phyloP scores from a whole-genome alignment of 2,329 filamentous ascomycete genomes.

The Cytospora schulzeri region DNA sequence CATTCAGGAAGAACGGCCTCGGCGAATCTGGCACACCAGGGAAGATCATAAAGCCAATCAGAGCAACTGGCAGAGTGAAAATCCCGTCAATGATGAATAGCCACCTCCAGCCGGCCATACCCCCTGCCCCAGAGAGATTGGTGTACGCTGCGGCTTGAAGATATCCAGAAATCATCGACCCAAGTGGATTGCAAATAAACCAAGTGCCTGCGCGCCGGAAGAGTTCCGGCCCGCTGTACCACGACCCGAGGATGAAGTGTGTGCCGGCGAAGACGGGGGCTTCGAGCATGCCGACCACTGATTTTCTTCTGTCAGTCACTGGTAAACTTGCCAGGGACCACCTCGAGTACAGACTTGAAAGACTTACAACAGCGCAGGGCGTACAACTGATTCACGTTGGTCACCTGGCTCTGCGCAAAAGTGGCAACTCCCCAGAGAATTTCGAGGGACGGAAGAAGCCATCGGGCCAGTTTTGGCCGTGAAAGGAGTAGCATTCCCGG shows the following conservation, averaged over 20 bases:
- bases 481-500: slow-evolving; percentile 38
- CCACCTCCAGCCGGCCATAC: slow-evolving; percentile 55
- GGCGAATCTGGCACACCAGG: slow-evolving; percentile 45
- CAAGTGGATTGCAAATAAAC: slow-evolving; percentile 36
- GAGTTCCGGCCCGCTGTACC: slow-evolving; percentile 35
- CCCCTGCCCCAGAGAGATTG: slow-evolving; percentile 51
- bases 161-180: slow-evolving; percentile 39
- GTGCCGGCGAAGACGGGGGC: slow-evolving; percentile 38
- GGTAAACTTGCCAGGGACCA: background rate
- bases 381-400: slow-evolving; percentile 37
- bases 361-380: slow-evolving; percentile 33
- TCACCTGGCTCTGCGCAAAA: slow-evolving; percentile 36
- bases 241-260: slow-evolving; percentile 37
- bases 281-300: slow-evolving; percentile 38
- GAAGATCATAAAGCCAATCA: slow-evolving; percentile 52
- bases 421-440: slow-evolving; percentile 38
- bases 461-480: slow-evolving; percentile 36
- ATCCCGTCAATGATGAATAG: slow-evolving; percentile 62
- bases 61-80: slow-evolving; percentile 56
- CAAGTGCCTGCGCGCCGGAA: slow-evolving; percentile 37
- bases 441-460: slow-evolving; percentile 37
- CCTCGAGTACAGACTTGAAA: background rate
- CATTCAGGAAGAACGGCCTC: slow-evolving; percentile 40
- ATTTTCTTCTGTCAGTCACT: background rate
- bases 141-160: slow-evolving; percentile 57